Conservation (phyloP, 1,139 yeast genomes). For the Diutina mesorugosa region DNA sequence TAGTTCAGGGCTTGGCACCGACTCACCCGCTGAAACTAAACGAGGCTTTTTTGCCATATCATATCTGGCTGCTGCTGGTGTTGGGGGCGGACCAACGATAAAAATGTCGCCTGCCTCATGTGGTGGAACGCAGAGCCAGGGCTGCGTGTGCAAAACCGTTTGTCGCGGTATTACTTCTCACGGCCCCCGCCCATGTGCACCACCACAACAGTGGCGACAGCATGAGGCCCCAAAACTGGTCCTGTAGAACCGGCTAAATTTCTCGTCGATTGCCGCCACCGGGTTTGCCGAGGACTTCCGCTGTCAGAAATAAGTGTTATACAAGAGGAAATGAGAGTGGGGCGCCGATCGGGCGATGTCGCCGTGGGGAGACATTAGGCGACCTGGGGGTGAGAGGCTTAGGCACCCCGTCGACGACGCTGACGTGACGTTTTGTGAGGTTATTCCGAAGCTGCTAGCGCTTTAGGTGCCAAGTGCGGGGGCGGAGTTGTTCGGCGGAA, state of each 20-base stretch:
- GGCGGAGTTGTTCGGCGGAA: not conserved
- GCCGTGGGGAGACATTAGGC: too few species aligned
- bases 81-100: not conserved
- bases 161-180: not conserved
- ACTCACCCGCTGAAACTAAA: too few species aligned
- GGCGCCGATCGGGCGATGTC: too few species aligned
- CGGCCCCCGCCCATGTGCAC: not conserved
- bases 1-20: too few species aligned
- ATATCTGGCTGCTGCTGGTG: not conserved
- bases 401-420: not conserved
- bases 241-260: not conserved
- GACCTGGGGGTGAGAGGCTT: not conserved
- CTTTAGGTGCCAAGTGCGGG: not conserved
- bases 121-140: not conserved
- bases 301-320: too few species aligned
- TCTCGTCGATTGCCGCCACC: not conserved
- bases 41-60: too few species aligned
- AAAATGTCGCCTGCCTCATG: not conserved
- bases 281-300: not conserved
- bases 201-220: not conserved
- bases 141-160: not conserved
- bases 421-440: not conserved
- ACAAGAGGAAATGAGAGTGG: too few species aligned
- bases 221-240: not conserved
- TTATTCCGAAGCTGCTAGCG: too few species aligned